Evolutionary conservation across 345 rosid species (phyloP).

Genomic region (Linum usitatissimum): DNA sequence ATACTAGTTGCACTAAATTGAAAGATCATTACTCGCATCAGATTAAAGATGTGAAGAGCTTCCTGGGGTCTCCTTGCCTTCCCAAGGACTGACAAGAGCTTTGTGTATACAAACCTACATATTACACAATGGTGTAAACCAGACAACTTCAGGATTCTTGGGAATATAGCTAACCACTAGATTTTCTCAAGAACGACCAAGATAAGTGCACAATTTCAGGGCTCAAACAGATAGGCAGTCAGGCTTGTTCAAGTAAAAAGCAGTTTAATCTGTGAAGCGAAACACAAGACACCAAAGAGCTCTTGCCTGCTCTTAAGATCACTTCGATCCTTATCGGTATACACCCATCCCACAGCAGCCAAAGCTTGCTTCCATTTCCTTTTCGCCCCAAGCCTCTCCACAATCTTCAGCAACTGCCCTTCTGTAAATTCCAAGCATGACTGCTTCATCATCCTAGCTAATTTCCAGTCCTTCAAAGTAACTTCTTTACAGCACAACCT

Average conservation of each 20-base stretch:
- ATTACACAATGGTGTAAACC: not conserved
- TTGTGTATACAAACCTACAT: constrained; percentile 88
- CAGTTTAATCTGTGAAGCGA: not conserved
- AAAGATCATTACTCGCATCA: constrained; percentile 59
- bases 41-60: constrained; percentile 55
- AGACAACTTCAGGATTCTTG: no score
- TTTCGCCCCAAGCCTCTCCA: constrained; percentile 55
- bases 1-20: constrained; percentile 2
- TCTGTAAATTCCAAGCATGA: constrained; percentile 74
- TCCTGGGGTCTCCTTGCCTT: constrained; percentile 57
- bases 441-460: constrained; percentile 82
- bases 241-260: no score
- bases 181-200: not conserved
- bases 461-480: constrained; percentile 71
- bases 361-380: constrained; percentile 71
- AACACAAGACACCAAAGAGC: constrained; percentile 4
- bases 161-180: no score
- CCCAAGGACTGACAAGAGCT: constrained; percentile 75
- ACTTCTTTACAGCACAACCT: constrained; percentile 66
- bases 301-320: constrained; percentile 60
- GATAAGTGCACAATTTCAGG: not conserved
- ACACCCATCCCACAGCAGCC: constrained; percentile 70
- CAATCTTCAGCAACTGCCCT: constrained; percentile 72
- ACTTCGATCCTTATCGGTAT: constrained; percentile 43
- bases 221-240: no score